Conservation (phyloP, 169 alveolate species). For the Theileria parva region DNA sequence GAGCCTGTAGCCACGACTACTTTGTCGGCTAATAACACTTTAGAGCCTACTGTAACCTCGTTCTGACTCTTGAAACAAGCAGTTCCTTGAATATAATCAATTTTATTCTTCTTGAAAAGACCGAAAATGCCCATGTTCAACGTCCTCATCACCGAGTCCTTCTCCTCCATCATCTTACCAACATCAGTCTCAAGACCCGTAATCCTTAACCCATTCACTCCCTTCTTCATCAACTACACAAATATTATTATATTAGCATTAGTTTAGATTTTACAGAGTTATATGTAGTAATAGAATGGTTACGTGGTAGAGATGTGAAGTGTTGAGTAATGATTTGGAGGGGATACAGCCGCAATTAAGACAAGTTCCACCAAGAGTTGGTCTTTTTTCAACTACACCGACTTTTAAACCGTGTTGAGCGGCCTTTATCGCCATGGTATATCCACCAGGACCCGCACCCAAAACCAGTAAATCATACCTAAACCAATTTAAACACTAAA, state of each 20-base stretch:
- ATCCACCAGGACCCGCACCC: conserved; percentile 95
- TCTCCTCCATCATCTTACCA: conserved; percentile 78
- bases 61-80: conserved; percentile 39
- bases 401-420: conserved; percentile 94
- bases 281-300: conserved; percentile 1
- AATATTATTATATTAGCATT: not conserved
- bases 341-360: conserved; percentile 98
- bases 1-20: conserved; percentile 93
- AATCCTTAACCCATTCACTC: conserved; percentile 59
- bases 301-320: conserved; percentile 88
- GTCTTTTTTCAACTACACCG: conserved; percentile 92
- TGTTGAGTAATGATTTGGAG: conserved; percentile 91
- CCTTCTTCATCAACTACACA: conserved; percentile 15
- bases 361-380: conserved; percentile 98
- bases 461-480: conserved; percentile 86
- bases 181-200: conserved; percentile 77
- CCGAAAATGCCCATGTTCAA: conserved; percentile 90
- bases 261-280: not conserved
- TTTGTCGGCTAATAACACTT: conserved; percentile 79
- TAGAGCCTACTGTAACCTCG: conserved; percentile 60
- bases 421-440: conserved; percentile 96
- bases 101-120: conserved; percentile 90
- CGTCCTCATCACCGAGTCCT: conserved; percentile 83
- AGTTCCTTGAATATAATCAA: conserved; percentile 77
- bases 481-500: not conserved